Base-by-base conservation (phyloP, 2,329 filamentous ascomycete species). In the Penicillium freii region DNA sequence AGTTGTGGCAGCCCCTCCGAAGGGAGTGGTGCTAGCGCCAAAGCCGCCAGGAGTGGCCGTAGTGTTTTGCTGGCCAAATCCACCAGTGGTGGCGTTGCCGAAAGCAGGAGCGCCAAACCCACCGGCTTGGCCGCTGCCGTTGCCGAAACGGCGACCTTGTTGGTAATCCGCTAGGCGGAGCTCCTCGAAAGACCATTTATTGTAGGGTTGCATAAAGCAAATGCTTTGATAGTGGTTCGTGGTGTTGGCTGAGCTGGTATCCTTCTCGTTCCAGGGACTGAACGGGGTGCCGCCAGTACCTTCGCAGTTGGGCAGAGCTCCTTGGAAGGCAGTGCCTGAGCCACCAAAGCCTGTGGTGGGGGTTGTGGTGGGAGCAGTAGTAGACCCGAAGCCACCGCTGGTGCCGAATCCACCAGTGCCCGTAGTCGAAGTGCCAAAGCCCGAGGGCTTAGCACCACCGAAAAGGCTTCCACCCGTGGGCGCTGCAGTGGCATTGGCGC, bases 131-230 rank as follows among this genome's bases (percentile, higher is more conserved):
- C 91, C 91, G 60, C 88, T 91, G 42, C 84, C 83, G 74, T 93
- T 96, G 34, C 92, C 94, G 71, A 85, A 91, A 53, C 88, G 88
- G 58, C 92, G 87, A 50, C 92, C 92, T 74, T 92, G 89, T 58
- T 87, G 84, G 73, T 99, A 99, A 75, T 99, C 94, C 45, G 86
- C 91, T 60, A 96, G 76, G 69, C 90, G 83, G 53, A 94, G 77
- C 73, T 94, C 79, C 69, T 89, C 94, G n/a, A 90, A 85, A 10
- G 93, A 97, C 80, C 89, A 97, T 72, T 94, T 95, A 73, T 87
- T 87, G 78, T 81, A 81, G 6, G 79, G 76, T 45, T 71, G 71
- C 77, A 79, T 78, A 54, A 79, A 78, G 25, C 68, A 75, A 62
- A 81, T 76, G 62, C 77, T 81, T 66, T 81, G 79, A 56, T 77